Evolutionary conservation across 768 basidiomycete genomes (phyloP).

Genomic region (Scleroderma citrinum): DNA sequence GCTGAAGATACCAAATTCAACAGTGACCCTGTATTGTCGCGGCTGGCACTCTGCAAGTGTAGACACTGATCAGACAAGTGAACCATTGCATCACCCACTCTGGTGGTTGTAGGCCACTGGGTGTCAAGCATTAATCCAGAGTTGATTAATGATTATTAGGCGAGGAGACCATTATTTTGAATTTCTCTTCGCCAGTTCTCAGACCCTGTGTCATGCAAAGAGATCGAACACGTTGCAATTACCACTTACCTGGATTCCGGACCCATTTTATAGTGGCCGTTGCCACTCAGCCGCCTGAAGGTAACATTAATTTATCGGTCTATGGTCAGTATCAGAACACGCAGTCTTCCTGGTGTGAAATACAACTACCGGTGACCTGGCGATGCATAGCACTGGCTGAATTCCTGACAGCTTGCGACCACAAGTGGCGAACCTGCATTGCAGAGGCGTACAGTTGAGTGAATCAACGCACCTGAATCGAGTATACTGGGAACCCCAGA

Average conservation of each 20-base stretch:
- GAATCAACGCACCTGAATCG: not conserved
- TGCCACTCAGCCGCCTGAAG: conserved; percentile 10
- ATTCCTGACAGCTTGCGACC: not conserved
- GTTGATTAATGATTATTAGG: too few species aligned
- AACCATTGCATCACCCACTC: conserved; percentile 14
- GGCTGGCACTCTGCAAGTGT: too few species aligned
- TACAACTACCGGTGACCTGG: conserved; percentile 9
- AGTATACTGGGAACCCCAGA: not conserved
- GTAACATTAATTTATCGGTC: conserved; percentile 26
- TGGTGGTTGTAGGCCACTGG: too few species aligned
- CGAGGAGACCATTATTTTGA: not conserved
- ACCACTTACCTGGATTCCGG: conserved; percentile 10
- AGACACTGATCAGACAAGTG: not conserved
- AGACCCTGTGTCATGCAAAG: not conserved
- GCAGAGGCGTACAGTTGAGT: not conserved
- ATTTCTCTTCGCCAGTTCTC: not conserved
- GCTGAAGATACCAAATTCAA: conserved; percentile 27
- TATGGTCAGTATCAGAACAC: conserved; percentile 16
- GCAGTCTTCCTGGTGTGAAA: conserved; percentile 9
- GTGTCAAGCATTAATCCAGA: too few species aligned
- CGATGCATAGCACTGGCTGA: not conserved
- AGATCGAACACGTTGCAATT: conserved; percentile 8
- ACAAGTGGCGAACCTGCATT: not conserved
- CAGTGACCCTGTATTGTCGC: too few species aligned
- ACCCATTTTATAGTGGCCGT: conserved; percentile 5